Evolutionary conservation across 2,329 filamentous ascomycete genomes (phyloP).

Genomic region (Xylaria sp.): DNA sequence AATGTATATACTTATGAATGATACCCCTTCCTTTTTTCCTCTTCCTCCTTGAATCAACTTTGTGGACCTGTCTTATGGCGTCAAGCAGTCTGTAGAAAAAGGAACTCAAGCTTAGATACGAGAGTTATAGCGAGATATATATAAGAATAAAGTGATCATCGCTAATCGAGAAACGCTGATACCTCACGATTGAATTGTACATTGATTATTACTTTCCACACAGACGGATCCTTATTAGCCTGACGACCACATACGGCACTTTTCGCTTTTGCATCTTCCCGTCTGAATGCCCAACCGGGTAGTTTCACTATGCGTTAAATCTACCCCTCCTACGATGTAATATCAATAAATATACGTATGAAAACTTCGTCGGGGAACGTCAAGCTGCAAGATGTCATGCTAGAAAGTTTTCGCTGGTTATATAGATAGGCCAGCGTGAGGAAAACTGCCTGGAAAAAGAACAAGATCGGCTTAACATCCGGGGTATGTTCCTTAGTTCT

Average conservation of each 20-base stretch:
- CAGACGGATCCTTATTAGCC: neutral
- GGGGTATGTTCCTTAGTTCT: too few species aligned
- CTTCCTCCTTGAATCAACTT: neutral
- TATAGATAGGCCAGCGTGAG: too few species aligned
- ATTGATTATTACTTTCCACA: neutral
- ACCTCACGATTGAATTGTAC: neutral
- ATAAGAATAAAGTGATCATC: neutral
- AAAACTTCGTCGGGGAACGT: too few species aligned
- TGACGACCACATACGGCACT: neutral
- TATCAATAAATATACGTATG: too few species aligned
- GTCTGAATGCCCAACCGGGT: neutral
- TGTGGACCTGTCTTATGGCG: neutral
- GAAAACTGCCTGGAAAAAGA: too few species aligned
- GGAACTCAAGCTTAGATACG: conserved; percentile 2
- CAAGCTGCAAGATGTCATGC: too few species aligned
- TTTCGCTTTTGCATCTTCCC: neutral
- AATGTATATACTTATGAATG: conserved; percentile 25
- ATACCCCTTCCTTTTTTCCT: conserved; percentile 31
- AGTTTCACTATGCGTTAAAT: too few species aligned
- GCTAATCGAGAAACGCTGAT: neutral
- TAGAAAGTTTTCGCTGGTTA: too few species aligned
- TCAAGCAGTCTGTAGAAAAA: conserved; percentile 2
- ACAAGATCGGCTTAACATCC: too few species aligned
- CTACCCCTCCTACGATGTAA: too few species aligned
- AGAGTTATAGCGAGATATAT: conserved; percentile 2